Conservation (phyloP, 192 early-diverging fungal genomes). For the Coemansia sp. region DNA sequence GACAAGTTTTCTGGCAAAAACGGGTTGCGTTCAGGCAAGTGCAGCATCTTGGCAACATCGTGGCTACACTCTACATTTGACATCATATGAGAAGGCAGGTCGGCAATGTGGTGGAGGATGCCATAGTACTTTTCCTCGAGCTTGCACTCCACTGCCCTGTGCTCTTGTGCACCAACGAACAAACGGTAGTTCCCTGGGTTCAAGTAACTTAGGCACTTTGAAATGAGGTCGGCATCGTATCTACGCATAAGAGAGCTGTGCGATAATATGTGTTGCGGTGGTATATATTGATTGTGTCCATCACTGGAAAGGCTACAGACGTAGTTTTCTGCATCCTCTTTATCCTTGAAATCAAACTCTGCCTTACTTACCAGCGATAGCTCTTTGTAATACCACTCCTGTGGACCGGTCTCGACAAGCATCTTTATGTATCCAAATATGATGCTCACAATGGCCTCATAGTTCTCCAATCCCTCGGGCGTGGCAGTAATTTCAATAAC, state of each 20-base stretch:
- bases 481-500: constrained; percentile 13
- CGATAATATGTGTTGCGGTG: constrained; percentile 61
- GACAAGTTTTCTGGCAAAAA: constrained; percentile 35
- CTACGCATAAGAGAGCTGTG: constrained; percentile 64
- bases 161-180: constrained; percentile 37
- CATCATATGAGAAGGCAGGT: neutral
- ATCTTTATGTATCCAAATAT: constrained; percentile 33
- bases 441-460: constrained; percentile 14
- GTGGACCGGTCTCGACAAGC: neutral
- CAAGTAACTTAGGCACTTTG: constrained; percentile 59
- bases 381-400: constrained; percentile 31
- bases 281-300: constrained; percentile 61
- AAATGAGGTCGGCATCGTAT: constrained; percentile 61
- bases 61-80: neutral
- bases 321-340: constrained; percentile 55
- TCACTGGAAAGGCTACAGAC: neutral
- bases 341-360: constrained; percentile 65
- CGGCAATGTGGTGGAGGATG: constrained; percentile 65
- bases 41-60: neutral
- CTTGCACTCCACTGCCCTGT: constrained; percentile 20
- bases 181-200: constrained; percentile 59
- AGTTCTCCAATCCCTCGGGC: constrained; percentile 12
- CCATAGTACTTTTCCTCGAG: constrained; percentile 73
- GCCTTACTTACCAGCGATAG: constrained; percentile 32
- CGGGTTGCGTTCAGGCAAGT: constrained; percentile 6